Percentiles rank a stretch among this genome's conserved stretches.
These are phyloP conservation scores for Canna indica DNA, from an alignment of 176 grass and related monocot species.

Conservation along the genomic window DNA sequence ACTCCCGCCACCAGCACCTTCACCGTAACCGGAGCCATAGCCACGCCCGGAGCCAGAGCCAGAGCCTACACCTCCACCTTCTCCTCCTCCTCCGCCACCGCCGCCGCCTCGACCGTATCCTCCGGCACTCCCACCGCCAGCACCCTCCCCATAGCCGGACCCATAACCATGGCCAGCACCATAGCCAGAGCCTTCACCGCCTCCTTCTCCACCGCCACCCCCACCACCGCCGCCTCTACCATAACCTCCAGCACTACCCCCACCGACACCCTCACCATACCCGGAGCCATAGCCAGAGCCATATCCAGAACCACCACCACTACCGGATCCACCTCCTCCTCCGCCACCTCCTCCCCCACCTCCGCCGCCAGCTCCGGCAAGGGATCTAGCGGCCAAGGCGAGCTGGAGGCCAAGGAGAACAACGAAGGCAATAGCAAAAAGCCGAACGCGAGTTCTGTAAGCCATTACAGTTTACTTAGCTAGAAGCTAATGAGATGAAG, in stretches of 20 bases:
- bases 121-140: background rate
- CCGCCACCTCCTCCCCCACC: slow-evolving; percentile 1
- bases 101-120: background rate
- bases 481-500: too few relatives aligned
- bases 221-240: background rate
- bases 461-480: too few relatives aligned
- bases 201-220: background rate
- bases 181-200: background rate
- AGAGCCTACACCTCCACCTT: background rate
- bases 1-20: background rate
- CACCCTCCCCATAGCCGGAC: background rate
- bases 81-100: background rate
- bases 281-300: background rate
- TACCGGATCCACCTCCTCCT: background rate
- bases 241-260: background rate
- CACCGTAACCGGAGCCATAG: slow-evolving; percentile 11
- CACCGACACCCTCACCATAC: background rate
- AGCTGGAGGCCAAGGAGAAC: background rate
- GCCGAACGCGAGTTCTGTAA: background rate
- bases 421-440: background rate
- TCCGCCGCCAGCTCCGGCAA: background rate
- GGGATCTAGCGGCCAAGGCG: slow-evolving; percentile 2
- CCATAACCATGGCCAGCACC: background rate
- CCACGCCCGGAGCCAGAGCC: background rate
- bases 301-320: background rate